These are phyloP conservation scores for Trichoderma aggressivum DNA, from an alignment of 2,329 filamentous ascomycete genomes.

Conservation along the genomic window DNA sequence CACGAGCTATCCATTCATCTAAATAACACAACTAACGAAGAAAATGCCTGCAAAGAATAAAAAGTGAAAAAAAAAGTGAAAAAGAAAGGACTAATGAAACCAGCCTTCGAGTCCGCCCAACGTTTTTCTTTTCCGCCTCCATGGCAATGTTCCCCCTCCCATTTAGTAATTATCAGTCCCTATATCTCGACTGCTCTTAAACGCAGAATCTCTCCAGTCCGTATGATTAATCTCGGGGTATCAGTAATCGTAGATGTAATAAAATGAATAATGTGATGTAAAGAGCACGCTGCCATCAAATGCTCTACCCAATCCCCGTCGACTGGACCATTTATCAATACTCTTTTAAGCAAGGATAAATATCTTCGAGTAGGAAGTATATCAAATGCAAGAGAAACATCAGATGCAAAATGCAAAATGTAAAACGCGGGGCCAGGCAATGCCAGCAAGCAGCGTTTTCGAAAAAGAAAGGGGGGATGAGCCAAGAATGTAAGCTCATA, in stretches of 20 bases:
- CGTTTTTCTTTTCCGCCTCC: neutral
- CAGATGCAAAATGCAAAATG: neutral
- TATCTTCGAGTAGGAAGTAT: neutral
- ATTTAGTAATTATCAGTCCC: neutral
- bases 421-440: neutral
- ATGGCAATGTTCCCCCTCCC: neutral
- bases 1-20: constrained; percentile 8
- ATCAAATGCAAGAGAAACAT: neutral
- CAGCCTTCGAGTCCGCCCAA: neutral
- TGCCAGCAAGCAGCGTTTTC: neutral
- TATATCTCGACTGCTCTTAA: neutral
- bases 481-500: neutral
- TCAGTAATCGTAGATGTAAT: constrained; percentile 1
- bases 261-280: neutral
- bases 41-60: neutral
- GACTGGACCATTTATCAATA: neutral
- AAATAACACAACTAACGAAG: neutral
- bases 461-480: neutral
- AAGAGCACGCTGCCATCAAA: neutral
- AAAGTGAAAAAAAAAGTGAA: neutral
- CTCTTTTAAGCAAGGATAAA: neutral
- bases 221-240: constrained; percentile 8
- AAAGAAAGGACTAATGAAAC: neutral
- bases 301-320: neutral
- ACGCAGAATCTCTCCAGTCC: neutral